phyloP scores from a whole-genome alignment of 345 rosid genomes.

The Eucalyptus erythrocorys region DNA sequence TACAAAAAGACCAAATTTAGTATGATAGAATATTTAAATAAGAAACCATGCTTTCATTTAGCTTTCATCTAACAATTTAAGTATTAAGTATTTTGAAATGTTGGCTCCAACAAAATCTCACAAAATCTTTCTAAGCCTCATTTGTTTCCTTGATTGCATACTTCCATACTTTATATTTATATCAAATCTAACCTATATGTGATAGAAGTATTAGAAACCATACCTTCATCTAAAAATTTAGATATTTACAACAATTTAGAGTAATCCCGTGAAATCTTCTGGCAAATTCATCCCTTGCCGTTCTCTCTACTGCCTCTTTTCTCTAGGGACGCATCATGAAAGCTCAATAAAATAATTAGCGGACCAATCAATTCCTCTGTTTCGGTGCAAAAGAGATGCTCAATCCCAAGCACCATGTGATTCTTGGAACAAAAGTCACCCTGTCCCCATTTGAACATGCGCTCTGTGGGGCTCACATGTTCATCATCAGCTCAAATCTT shows the following conservation, averaged over 20 bases:
- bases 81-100: no score
- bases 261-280: accelerated
- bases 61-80: no score
- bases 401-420: not conserved
- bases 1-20: accelerated
- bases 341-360: not conserved
- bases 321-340: not conserved
- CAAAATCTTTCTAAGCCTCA: no score
- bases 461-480: not conserved
- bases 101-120: no score
- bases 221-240: no score
- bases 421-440: not conserved
- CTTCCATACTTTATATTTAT: no score
- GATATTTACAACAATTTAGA: no score
- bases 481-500: not conserved
- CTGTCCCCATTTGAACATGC: not conserved
- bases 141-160: no score
- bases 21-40: no score
- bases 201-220: no score
- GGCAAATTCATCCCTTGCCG: not conserved
- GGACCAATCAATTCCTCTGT: not conserved
- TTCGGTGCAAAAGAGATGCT: not conserved
- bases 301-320: not conserved
- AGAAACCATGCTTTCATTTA: accelerated
- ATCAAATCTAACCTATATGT: no score